A percentile compares a stretch with the other conserved stretches of the same genome.
Evolutionary conservation across 2,329 filamentous ascomycete species (phyloP).

Genomic region (Trichoderma oligosporum): DNA sequence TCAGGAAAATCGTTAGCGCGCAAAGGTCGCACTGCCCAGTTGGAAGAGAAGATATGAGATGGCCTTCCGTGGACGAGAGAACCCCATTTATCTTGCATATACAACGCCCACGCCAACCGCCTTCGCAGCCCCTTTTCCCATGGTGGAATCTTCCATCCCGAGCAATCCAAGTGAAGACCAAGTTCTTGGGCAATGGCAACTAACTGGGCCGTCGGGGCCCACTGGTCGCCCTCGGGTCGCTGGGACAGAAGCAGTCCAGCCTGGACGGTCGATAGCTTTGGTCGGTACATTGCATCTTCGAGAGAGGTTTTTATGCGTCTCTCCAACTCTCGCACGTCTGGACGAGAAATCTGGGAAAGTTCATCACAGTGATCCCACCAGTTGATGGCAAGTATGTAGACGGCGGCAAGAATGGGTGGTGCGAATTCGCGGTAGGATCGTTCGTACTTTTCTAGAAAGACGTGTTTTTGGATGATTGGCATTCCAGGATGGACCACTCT

Average conservation of each 20-base stretch:
- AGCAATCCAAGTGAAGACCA: constrained; percentile 83
- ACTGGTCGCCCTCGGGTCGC: constrained; percentile 71
- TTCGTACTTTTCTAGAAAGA: constrained; percentile 75
- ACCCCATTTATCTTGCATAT: constrained; percentile 93
- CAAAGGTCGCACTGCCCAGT: constrained; percentile 75
- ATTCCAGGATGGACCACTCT: constrained; percentile 75
- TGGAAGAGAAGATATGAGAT: constrained; percentile 63
- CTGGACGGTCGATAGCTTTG: constrained; percentile 77
- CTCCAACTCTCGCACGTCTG: constrained; percentile 71
- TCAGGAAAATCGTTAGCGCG: constrained; percentile 68
- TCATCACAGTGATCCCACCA: constrained; percentile 78
- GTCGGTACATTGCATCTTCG: constrained; percentile 71
- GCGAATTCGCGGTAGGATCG: constrained; percentile 70
- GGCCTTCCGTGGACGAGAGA: constrained; percentile 80
- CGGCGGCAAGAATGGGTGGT: constrained; percentile 70
- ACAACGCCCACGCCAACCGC: constrained; percentile 83
- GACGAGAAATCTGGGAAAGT: constrained; percentile 60
- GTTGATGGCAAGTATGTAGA: constrained; percentile 81
- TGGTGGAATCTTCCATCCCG: constrained; percentile 77
- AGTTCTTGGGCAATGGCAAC: constrained; percentile 85
- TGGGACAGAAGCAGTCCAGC: constrained; percentile 73
- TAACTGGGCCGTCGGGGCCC: constrained; percentile 80
- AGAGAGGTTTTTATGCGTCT: constrained; percentile 69
- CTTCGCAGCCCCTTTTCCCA: constrained; percentile 87
- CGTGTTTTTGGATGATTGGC: constrained; percentile 75